These are phyloP conservation scores for Coemansia asiatica DNA, from an alignment of 192 early-diverging fungal genomes.

Conservation along the genomic window DNA sequence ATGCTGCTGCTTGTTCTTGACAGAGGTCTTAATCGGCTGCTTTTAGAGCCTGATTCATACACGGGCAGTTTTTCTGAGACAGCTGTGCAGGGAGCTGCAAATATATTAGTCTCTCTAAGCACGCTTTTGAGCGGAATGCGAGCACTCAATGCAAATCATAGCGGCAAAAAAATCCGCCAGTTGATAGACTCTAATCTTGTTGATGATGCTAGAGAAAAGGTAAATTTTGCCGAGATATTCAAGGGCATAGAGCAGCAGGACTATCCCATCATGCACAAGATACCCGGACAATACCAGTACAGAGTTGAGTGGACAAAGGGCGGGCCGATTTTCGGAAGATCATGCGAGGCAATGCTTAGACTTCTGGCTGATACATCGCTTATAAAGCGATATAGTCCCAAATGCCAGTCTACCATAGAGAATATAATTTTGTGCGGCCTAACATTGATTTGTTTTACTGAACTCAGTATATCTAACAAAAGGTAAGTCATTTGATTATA, in stretches of 20 bases:
- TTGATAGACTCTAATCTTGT: slow-evolving; percentile 26
- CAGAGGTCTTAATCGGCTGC: slow-evolving; percentile 26
- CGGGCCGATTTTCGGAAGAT: slow-evolving; percentile 28
- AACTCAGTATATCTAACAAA: slow-evolving; percentile 39
- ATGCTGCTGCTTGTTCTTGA: slow-evolving; percentile 32
- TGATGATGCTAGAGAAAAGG: background rate
- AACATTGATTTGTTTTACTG: slow-evolving; percentile 26
- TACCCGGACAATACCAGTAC: slow-evolving; percentile 4
- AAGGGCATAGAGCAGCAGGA: background rate
- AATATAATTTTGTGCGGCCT: slow-evolving; percentile 26
- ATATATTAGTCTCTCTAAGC: slow-evolving; percentile 23
- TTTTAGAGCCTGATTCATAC: slow-evolving; percentile 22
- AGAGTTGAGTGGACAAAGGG: slow-evolving; percentile 31
- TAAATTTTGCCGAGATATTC: background rate
- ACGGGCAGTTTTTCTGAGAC: slow-evolving; percentile 25
- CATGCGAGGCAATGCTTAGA: slow-evolving; percentile 34
- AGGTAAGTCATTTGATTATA: slow-evolving; percentile 15
- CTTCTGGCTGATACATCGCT: slow-evolving; percentile 6
- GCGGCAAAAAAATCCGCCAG: background rate
- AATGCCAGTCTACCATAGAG: slow-evolving; percentile 16
- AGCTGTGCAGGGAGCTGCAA: slow-evolving; percentile 23
- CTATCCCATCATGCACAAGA: slow-evolving; percentile 31
- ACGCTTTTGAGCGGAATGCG: slow-evolving; percentile 31
- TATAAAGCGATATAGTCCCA: slow-evolving; percentile 11
- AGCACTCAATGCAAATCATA: slow-evolving; percentile 17